Evolutionary conservation across 768 basidiomycete species (phyloP).

Genomic region (Mrakia hoshinonis): DNA sequence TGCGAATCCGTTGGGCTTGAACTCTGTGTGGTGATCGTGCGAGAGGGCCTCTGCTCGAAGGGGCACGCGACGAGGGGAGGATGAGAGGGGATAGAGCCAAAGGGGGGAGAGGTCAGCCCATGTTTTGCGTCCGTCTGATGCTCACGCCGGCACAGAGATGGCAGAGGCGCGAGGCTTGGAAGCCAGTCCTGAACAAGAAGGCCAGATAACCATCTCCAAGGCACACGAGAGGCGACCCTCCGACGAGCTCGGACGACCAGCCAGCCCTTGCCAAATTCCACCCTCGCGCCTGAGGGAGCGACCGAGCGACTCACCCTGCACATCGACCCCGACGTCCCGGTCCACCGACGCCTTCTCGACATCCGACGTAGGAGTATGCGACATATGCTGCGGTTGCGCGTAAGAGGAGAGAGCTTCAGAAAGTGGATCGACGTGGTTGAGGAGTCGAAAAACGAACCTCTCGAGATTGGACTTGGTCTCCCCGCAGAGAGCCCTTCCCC

Average conservation of each 20-base stretch:
- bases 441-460: no score
- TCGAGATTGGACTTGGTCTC: no score
- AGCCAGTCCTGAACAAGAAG: no score
- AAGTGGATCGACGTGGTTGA: no score
- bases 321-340: neutral
- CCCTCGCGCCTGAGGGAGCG: neutral
- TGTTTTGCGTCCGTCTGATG: neutral
- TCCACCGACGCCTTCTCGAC: neutral
- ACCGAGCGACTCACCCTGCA: constrained; percentile 2
- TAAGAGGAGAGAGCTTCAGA: neutral
- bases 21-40: no score
- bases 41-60: constrained; percentile 7
- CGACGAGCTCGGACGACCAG: neutral
- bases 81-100: neutral
- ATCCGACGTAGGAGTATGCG: neutral
- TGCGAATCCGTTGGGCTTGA: neutral
- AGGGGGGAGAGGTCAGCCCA: neutral
- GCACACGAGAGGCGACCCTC: neutral
- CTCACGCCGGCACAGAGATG: neutral
- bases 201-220: no score
- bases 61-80: neutral
- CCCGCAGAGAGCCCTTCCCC: no score
- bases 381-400: neutral
- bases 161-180: neutral
- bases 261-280: neutral